Conservation (phyloP, 2,329 filamentous ascomycete species). For the Apiospora koreana region DNA sequence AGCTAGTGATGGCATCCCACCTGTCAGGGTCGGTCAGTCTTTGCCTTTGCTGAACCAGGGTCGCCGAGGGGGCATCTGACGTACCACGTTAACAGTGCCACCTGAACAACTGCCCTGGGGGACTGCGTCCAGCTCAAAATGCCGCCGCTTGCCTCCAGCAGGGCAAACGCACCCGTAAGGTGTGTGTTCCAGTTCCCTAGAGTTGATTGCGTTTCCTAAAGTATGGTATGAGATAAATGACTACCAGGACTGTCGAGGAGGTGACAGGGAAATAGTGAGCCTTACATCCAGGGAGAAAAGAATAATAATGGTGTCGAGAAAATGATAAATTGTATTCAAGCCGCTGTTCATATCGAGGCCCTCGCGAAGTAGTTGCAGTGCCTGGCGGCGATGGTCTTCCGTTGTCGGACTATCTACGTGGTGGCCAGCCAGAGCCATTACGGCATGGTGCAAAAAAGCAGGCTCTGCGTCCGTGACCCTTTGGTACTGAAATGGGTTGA, state of each 20-base stretch:
- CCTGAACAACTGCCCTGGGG: background rate
- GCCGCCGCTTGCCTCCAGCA: slow-evolving; percentile 7
- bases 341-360: background rate
- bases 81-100: background rate
- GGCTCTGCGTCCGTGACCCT: background rate
- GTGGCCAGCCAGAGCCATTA: slow-evolving; percentile 12
- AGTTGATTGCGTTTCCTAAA: slow-evolving; percentile 12
- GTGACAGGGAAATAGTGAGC: no score
- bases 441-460: slow-evolving; percentile 2
- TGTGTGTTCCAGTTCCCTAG: slow-evolving; percentile 12
- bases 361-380: background rate
- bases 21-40: background rate
- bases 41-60: no score
- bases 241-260: no score
- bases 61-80: no score
- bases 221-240: background rate
- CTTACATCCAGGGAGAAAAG: background rate
- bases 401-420: background rate
- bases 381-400: background rate
- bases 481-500: slow-evolving; percentile 12
- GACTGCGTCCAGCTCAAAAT: background rate
- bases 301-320: background rate
- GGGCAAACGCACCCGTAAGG: slow-evolving; percentile 1
- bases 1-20: slow-evolving; percentile 13
- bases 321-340: background rate